Percentiles rank a stretch among this genome's conserved stretches.
These are phyloP conservation scores for Botrytis tulipae DNA, from an alignment of 2,329 filamentous ascomycete species.

Conservation along the genomic window DNA sequence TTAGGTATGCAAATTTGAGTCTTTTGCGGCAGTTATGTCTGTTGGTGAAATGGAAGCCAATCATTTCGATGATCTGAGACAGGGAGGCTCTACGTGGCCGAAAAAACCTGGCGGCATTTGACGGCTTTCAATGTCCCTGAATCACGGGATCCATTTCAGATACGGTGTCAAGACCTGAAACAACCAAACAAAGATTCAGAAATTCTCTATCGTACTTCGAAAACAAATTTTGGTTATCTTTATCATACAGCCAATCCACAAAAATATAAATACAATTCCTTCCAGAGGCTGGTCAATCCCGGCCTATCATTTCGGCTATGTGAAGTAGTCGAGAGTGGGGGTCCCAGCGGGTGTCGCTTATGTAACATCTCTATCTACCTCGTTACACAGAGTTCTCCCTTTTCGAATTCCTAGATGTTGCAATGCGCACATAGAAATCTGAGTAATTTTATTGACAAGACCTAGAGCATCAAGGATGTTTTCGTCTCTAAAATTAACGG, in stretches of 20 bases:
- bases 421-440: background rate
- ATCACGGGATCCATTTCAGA: background rate
- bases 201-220: background rate
- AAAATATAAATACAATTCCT: background rate
- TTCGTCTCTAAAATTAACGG: too few relatives aligned
- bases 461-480: background rate
- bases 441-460: background rate
- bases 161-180: background rate
- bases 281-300: background rate
- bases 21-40: background rate
- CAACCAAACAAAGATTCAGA: background rate
- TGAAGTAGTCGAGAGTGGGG: background rate
- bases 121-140: background rate
- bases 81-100: background rate
- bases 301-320: background rate
- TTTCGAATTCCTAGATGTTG: background rate
- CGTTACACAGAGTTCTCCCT: background rate
- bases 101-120: background rate
- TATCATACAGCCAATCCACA: background rate
- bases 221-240: background rate
- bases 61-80: slow-evolving; percentile 3
- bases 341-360: background rate
- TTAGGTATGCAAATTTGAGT: background rate
- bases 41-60: background rate
- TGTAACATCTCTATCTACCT: background rate